These are phyloP conservation scores for Penicillium sp. DNA, from an alignment of 2,329 filamentous ascomycete species.

Conservation along the genomic window DNA sequence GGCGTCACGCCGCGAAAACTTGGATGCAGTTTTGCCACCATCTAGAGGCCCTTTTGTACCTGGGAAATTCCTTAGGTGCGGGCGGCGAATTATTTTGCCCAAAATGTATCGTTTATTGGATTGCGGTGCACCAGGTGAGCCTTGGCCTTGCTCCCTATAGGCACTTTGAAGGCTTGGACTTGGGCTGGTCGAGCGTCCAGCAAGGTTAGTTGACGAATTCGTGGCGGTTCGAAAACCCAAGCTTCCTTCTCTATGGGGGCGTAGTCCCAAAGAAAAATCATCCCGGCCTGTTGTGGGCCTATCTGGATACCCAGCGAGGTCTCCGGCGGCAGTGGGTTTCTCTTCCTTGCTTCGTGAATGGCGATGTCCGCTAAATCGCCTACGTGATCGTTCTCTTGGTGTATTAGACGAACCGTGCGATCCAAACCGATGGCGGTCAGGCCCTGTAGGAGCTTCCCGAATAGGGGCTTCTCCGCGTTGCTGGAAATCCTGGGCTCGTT, in stretches of 20 bases:
- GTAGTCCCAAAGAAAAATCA: constrained; percentile 64
- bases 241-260: constrained; percentile 56
- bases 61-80: constrained; percentile 43
- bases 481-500: constrained; percentile 66
- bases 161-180: constrained; percentile 75
- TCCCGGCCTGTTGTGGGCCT: constrained; percentile 78
- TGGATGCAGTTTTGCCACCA: constrained; percentile 18
- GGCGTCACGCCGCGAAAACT: constrained; percentile 35
- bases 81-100: constrained; percentile 56
- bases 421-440: constrained; percentile 71
- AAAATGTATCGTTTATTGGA: constrained; percentile 57
- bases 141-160: constrained; percentile 51
- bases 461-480: constrained; percentile 80
- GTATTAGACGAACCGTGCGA: constrained; percentile 51
- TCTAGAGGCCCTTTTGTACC: constrained; percentile 36
- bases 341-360: constrained; percentile 64
- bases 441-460: constrained; percentile 69
- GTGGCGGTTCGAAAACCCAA: constrained; percentile 53
- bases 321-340: constrained; percentile 43
- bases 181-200: constrained; percentile 76
- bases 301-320: constrained; percentile 57
- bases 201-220: constrained; percentile 54
- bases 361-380: constrained; percentile 53
- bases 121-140: constrained; percentile 43
- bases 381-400: constrained; percentile 58